Evolutionary conservation across 2,329 filamentous ascomycete genomes (phyloP).

Genomic region (Claviceps humidiphila): DNA sequence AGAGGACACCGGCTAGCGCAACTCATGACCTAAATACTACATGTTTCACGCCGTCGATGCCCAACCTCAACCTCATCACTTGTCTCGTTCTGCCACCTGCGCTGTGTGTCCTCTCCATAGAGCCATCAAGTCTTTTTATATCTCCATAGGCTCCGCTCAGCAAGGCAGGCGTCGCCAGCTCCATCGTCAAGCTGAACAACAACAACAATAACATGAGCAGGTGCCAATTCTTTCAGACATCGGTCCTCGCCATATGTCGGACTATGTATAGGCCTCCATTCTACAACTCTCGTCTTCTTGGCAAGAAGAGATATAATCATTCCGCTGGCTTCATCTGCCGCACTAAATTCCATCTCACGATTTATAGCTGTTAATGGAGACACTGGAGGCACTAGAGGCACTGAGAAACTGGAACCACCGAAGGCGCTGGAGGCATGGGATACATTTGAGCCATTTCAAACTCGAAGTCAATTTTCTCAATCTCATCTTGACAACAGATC

Average conservation of each 20-base stretch:
- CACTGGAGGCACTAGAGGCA: too few species aligned
- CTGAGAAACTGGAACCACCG: too few species aligned
- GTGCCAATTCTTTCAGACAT: neutral
- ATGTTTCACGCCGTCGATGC: conserved; percentile 1
- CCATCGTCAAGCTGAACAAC: neutral
- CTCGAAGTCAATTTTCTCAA: neutral
- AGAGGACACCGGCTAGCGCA: neutral
- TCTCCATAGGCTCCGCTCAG: neutral
- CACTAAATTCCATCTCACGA: conserved; percentile 5
- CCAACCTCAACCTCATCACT: neutral
- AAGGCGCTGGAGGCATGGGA: too few species aligned
- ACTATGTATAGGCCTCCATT: neutral
- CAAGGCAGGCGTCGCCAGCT: neutral
- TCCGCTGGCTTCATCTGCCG: neutral
- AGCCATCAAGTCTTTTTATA: neutral
- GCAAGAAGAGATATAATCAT: neutral
- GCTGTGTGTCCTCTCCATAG: neutral
- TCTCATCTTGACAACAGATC: neutral
- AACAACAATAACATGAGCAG: neutral
- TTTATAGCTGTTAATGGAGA: conserved; percentile 17
- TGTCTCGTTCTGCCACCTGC: neutral
- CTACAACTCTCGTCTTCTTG: neutral
- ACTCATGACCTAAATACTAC: neutral
- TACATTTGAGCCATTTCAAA: conserved; percentile 13
- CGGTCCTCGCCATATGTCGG: neutral